Conservation (phyloP, 805 yeast genomes). For the Lachancea mirantina region DNA sequence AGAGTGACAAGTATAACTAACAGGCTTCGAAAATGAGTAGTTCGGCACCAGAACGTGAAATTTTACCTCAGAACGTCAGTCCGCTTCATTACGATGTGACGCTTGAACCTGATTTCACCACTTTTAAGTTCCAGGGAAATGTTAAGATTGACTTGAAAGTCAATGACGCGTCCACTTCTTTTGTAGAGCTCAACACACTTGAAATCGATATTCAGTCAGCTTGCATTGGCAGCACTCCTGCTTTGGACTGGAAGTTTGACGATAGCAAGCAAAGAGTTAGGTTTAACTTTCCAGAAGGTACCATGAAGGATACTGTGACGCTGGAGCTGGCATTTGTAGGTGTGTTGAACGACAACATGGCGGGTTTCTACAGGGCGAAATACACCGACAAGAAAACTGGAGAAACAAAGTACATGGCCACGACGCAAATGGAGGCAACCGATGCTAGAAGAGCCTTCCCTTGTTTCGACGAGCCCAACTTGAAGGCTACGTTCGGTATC, state of each 20-base stretch:
- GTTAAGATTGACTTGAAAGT: slow-evolving; percentile 49
- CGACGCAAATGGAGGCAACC: slow-evolving; percentile 83
- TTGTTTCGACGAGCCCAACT: slow-evolving; percentile 76
- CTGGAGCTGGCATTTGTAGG: slow-evolving; percentile 53
- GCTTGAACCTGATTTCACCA: slow-evolving; percentile 52
- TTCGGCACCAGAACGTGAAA: slow-evolving; percentile 31
- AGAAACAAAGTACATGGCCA: slow-evolving; percentile 61
- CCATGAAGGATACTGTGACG: slow-evolving; percentile 27
- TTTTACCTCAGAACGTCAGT: slow-evolving; percentile 55
- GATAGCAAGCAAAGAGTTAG: slow-evolving; percentile 57
- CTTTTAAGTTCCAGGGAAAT: slow-evolving; percentile 52
- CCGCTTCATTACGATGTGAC: slow-evolving; percentile 71
- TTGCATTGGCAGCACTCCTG: slow-evolving; percentile 28
- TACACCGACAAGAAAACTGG: slow-evolving; percentile 53
- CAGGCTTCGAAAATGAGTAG: slow-evolving; percentile 11
- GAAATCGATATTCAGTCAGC: slow-evolving; percentile 59
- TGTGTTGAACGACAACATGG: slow-evolving; percentile 67
- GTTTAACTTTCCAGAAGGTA: slow-evolving; percentile 45
- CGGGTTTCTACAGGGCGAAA: slow-evolving; percentile 70
- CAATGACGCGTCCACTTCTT: slow-evolving; percentile 37
- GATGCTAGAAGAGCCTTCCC: slow-evolving; percentile 87
- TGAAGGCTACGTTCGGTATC: slow-evolving; percentile 66
- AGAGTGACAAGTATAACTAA: slow-evolving; percentile 1
- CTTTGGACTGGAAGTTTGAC: slow-evolving; percentile 38
- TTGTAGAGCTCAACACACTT: slow-evolving; percentile 49